phyloP scores from a whole-genome alignment of 2,329 filamentous ascomycete species.

The Aspergillaceae sp. region DNA sequence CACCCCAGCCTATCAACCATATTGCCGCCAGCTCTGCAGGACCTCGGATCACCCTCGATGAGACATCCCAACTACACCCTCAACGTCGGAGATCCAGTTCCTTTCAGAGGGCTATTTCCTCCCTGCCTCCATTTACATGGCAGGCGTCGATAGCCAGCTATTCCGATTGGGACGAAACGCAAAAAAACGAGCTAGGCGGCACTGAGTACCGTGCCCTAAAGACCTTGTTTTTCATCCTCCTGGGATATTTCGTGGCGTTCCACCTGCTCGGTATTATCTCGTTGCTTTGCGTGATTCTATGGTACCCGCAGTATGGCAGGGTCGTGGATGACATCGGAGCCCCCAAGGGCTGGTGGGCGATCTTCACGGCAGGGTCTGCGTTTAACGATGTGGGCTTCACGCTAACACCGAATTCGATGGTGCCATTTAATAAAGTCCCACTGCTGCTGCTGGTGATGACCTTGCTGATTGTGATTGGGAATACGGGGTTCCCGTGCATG shows the following conservation, averaged over 20 bases:
- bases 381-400: slow-evolving; percentile 91
- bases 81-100: slow-evolving; percentile 2
- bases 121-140: slow-evolving; percentile 39
- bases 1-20: slow-evolving; percentile 5
- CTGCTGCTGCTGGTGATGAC: slow-evolving; percentile 67
- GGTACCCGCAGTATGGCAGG: slow-evolving; percentile 50
- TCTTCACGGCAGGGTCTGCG: slow-evolving; percentile 75
- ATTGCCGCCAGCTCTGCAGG: slow-evolving; percentile 5
- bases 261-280: slow-evolving; percentile 63
- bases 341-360: slow-evolving; percentile 70
- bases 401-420: slow-evolving; percentile 84
- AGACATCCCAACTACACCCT: too few species aligned
- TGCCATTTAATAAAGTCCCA: slow-evolving; percentile 66
- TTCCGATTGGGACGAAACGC: slow-evolving; percentile 78
- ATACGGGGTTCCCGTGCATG: slow-evolving; percentile 89
- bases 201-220: slow-evolving; percentile 90
- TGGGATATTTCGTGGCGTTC: slow-evolving; percentile 71
- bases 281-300: slow-evolving; percentile 67
- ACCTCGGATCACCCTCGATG: slow-evolving; percentile 24
- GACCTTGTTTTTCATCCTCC: slow-evolving; percentile 65
- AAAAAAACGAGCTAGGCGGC: slow-evolving; percentile 84
- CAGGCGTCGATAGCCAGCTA: slow-evolving; percentile 83
- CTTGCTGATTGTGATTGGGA: slow-evolving; percentile 83
- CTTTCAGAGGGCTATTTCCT: neutral
- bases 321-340: slow-evolving; percentile 53